Base-by-base conservation (phyloP, 257 asterid genomes). In the Gentiana straminea region DNA sequence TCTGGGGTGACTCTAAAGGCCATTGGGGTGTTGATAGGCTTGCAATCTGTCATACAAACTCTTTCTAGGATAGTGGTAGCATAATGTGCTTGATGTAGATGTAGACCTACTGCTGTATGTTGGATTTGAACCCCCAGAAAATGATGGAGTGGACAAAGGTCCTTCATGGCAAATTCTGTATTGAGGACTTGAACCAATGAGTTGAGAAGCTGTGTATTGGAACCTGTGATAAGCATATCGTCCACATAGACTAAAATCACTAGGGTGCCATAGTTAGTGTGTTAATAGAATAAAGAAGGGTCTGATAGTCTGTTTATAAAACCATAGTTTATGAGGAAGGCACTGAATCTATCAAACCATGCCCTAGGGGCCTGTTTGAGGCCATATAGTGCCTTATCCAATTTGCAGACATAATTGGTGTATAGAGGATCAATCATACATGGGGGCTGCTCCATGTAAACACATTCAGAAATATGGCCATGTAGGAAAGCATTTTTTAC, bases 191-290 rank as follows among this genome's bases (percentile, higher is more conserved):
- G 3, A 9, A 49, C 45, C 13, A 45, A 35, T 0, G 13, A 9
- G 11, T 8, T 5, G 10, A 51, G 6, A 2, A 34, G 13, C 0
- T 6, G 8, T 12, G 13, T 33, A 36, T 12, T 5, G 12, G 43
- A 12, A 3, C 55, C 37, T 63, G 34, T 62, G 13, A 62, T 10
- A 2, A 62, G 15, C 33, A 62, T 62, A 61, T 62, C 61, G n/a
- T 48, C 54, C 4, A 15, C 54, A 56, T 62, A 62, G 35, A 35
- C 2, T 3, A 63, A 43, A 3, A 58, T 7, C 13, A 64, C n/a
- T 4, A 36, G 43, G 4, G 51, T 8, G 13, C 13, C 55, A 51
- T 6, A 35, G 10, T 32, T 1, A 7, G 4, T 13, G 8, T 51
- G 55, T 0, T 13, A 51, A 48, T 54, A 5, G 48, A 55, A 64